A percentile compares a stretch with the other conserved stretches of the same genome.
phyloP scores from a whole-genome alignment of 805 yeast species.

The Candida pseudofarinosa region DNA sequence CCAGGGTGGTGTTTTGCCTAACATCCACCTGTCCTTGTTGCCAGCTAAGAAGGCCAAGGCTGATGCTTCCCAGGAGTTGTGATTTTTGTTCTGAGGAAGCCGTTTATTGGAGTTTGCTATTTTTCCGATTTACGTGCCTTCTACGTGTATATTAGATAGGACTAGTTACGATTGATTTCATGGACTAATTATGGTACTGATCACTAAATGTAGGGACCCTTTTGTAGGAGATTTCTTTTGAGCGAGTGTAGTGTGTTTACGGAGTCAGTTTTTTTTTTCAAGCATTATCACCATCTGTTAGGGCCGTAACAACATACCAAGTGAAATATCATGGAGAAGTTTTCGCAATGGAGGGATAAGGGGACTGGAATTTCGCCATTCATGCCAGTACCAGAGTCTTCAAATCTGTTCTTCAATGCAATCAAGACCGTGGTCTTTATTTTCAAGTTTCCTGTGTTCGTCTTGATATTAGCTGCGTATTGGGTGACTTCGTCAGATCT shows the following conservation, averaged over 20 bases:
- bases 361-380: conserved; percentile 95
- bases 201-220: too few relatives aligned
- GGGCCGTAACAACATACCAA: too few relatives aligned
- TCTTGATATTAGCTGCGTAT: conserved; percentile 11
- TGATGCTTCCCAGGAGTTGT: conserved; percentile 66
- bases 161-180: conserved; percentile 9
- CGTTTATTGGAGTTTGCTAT: background rate
- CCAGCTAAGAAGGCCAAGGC: conserved; percentile 69
- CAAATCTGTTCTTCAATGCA: background rate
- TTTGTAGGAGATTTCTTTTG: too few relatives aligned
- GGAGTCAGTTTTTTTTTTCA: conserved; percentile 4
- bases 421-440: conserved; percentile 8
- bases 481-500: conserved; percentile 15
- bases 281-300: too few relatives aligned
- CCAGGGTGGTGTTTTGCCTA: conserved; percentile 99
- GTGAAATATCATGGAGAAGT: conserved; percentile 90
- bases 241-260: conserved; percentile 6
- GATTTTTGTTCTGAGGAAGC: conserved; percentile 12
- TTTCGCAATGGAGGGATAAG: conserved; percentile 78
- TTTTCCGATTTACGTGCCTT: background rate
- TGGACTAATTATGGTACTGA: background rate
- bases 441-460: conserved; percentile 29
- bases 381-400: conserved; percentile 42
- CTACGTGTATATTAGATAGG: conserved; percentile 15
- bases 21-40: conserved; percentile 89